Conservation (phyloP, 2,329 filamentous ascomycete genomes). For the Piedraia hortae region DNA sequence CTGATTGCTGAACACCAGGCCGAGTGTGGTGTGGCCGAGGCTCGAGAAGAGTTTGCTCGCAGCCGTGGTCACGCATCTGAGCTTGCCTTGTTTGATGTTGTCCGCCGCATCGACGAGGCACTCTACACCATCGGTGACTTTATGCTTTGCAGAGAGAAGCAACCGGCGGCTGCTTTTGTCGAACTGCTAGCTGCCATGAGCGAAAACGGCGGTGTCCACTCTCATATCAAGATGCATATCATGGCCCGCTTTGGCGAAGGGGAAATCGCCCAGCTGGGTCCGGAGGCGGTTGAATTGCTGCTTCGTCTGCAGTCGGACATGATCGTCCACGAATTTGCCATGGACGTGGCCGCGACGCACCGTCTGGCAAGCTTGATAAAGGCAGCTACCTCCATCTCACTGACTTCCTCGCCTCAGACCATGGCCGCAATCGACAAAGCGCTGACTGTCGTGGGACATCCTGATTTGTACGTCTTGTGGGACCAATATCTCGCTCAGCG, state of each 20-base stretch:
- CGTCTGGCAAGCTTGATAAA: constrained; percentile 35
- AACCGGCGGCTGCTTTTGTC: constrained; percentile 27
- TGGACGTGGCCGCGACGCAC: constrained; percentile 29
- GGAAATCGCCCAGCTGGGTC: constrained; percentile 27
- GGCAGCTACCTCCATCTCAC: constrained; percentile 23
- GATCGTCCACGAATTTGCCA: constrained; percentile 17
- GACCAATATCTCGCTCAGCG: constrained; percentile 31
- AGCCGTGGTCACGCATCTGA: constrained; percentile 36
- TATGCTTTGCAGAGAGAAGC: constrained; percentile 26
- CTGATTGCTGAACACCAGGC: constrained; percentile 65
- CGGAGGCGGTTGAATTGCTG: constrained; percentile 27
- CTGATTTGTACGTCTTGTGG: constrained; percentile 26
- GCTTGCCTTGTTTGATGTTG: constrained; percentile 24
- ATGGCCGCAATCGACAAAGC: constrained; percentile 30
- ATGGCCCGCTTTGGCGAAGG: constrained; percentile 32
- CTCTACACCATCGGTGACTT: constrained; percentile 39
- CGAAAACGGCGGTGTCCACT: constrained; percentile 34
- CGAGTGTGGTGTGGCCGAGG: constrained; percentile 51
- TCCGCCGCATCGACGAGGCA: constrained; percentile 68
- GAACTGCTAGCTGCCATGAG: constrained; percentile 35
- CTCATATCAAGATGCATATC: constrained; percentile 30
- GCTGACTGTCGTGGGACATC: constrained; percentile 24
- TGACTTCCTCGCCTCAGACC: constrained; percentile 28
- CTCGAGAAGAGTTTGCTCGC: constrained; percentile 63
- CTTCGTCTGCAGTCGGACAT: constrained; percentile 30